Evolutionary conservation across 2,329 filamentous ascomycete genomes (phyloP).

Genomic region (Venturia aucupariae): DNA sequence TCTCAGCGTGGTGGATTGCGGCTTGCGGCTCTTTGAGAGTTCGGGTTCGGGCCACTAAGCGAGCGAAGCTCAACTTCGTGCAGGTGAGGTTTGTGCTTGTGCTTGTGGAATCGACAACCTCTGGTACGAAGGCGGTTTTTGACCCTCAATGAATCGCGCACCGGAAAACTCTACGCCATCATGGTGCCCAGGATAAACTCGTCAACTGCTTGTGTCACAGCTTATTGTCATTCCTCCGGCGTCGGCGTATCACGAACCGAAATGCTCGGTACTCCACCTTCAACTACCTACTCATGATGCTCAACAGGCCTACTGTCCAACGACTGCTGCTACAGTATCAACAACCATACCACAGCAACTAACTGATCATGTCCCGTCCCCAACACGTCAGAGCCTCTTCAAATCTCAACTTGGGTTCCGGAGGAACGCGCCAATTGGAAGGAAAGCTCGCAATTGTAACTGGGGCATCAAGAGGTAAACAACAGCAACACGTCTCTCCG

Average conservation of each 20-base stretch:
- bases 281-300: not conserved
- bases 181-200: not conserved
- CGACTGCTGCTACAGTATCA: not conserved
- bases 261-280: not conserved
- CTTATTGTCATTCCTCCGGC: not conserved
- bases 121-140: too few species aligned
- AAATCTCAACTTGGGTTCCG: not conserved
- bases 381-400: constrained; percentile 7
- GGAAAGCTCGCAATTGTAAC: constrained; percentile 17
- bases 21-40: not conserved
- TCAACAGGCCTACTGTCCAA: not conserved
- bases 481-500: not conserved
- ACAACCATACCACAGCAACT: not conserved
- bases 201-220: not conserved
- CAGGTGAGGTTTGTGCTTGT: too few species aligned
- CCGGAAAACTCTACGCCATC: not conserved
- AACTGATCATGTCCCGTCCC: constrained; percentile 4
- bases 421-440: constrained; percentile 9
- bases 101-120: too few species aligned
- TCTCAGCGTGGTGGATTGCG: not conserved
- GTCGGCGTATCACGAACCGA: not conserved
- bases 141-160: not conserved
- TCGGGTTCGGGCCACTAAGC: not conserved
- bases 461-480: constrained; percentile 15
- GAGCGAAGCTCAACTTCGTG: not conserved